Base-by-base conservation (phyloP, 441 rosid genomes). In the Pelargonium cotyledonis region DNA sequence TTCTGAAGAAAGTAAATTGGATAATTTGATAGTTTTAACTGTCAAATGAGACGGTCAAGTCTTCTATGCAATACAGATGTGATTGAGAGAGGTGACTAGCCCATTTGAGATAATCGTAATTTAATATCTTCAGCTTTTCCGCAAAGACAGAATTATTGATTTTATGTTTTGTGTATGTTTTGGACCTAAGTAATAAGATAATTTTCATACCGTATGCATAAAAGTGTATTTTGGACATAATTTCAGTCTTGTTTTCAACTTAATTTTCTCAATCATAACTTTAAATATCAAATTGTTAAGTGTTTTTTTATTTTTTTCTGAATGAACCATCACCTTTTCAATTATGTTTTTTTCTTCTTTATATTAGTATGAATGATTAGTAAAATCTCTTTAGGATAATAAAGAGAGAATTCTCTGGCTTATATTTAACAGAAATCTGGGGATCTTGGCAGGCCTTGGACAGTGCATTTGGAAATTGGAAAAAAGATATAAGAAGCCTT, bases 371-470 rank as follows among this genome's bases (percentile, higher is more conserved):
- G 11, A 11, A 18, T 58, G 10, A 19, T 8, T 58, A 9, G 21
- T 9, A 58, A 57, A 18, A 35, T 18, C 4, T 16, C 63, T 19
- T 8, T 57, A 11, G 19, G 63, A 57, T 18, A 57, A 10, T 5
- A 11, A 7, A 12, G 12, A 8, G 23, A 38, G 31, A 11, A 53
- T n/a, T 60, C 14, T 14, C 21, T 69, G 68, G 44, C 26, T 66
- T 77, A 58, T 66, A 58, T 49, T 70, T 44, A 41, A 75, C 55
- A 55, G 53, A 72, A 66, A 53, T 58, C 67, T 61, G 44, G 51
- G 55, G 58, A 69, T 71, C 51, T 23, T 80, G 70, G 69, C 86
- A 78, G 83, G 84, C 67, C 73, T 77, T 79, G 77, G 68, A 76
- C 76, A 81, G 66, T 66, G 76, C 70, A 4, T 73, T 79, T 69